These are phyloP conservation scores for Suillus ampliporus DNA, from an alignment of 768 basidiomycete species.

Conservation along the genomic window DNA sequence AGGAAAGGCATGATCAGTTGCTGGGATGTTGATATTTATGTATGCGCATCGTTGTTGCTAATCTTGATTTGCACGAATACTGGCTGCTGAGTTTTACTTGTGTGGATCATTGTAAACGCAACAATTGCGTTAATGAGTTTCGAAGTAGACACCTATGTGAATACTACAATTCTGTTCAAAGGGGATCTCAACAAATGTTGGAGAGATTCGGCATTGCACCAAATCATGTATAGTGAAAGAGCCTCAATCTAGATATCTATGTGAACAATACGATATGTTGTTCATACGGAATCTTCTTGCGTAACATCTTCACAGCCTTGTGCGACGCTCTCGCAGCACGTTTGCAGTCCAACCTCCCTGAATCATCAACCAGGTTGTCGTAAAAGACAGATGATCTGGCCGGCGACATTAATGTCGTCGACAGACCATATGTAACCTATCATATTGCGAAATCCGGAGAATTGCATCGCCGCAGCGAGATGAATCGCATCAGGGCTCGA, in stretches of 20 bases:
- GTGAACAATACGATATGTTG: neutral
- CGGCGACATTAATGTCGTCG: neutral
- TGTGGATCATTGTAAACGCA: neutral
- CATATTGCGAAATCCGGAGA: neutral
- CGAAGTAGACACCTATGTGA: neutral
- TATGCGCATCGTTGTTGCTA: neutral
- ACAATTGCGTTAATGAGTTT: neutral
- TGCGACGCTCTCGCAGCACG: neutral
- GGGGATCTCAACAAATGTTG: too few relatives aligned
- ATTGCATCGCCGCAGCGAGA: neutral
- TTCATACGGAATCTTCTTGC: neutral
- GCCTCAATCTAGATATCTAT: neutral
- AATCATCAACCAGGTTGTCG: neutral
- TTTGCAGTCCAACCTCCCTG: neutral
- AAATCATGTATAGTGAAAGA: too few relatives aligned
- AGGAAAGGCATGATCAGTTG: conserved; percentile 15
- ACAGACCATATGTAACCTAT: neutral
- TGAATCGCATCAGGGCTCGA: neutral
- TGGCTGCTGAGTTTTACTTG: neutral
- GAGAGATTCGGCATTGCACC: neutral
- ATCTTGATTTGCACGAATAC: conserved; percentile 4
- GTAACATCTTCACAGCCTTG: neutral
- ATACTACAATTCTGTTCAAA: too few relatives aligned
- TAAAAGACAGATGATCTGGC: neutral
- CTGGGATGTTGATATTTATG: conserved; percentile 1